Base-by-base conservation (phyloP, 306 rosid species). In the Trifolium pratense region DNA sequence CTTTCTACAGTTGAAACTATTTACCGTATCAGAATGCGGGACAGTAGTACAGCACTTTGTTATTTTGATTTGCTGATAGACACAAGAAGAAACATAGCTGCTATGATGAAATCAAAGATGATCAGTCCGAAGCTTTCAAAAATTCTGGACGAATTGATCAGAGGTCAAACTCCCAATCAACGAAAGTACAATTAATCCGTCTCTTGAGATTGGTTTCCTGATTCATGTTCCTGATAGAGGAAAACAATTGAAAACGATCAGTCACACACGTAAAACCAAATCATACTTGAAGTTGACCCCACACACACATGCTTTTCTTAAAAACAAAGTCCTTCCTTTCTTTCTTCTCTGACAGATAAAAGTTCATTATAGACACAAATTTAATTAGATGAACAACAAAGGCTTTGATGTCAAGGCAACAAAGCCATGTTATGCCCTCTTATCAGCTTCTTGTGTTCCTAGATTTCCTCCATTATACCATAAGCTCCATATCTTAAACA, bases 141-240 rank as follows among this genome's bases (percentile, higher is more conserved):
- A 64, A 9, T 15, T 31, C 73, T 70, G 79, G 74, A 53, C 20
- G 40, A 68, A 68, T 15, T 39, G 81, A 71, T 61, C 57, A 42
- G 12, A 21, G 65, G 65, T 51, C 69, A 83, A 66, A 61, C 72
- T 71, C 66, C 71, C 48, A 61, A 32, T 66, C 72, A 71, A 74
- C 25, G 45, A 18, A 32, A 42, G 68, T 68, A 73, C 34, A 23
- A 36, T 58, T 62, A 80, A 60, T 34, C 73, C 23, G 51, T 79
- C 53, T 66, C 58, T 20, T 78, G 48, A 75, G 85, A 70, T 75
- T 83, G 79, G 12, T 43, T 84, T 69, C 29, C 80, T 26, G 71
- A 70, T 48, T 86, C 81, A 40, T 29, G 73, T 68, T 84, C 89
- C 91, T 88, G 83, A 36, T 10, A 70, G 67, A 32, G 53, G 57